Evolutionary conservation across 1,284 basidiomycete species (phyloP), one percentile per base, ranked within the genome.

Genomic region (Schizophyllum amplum): DNA sequence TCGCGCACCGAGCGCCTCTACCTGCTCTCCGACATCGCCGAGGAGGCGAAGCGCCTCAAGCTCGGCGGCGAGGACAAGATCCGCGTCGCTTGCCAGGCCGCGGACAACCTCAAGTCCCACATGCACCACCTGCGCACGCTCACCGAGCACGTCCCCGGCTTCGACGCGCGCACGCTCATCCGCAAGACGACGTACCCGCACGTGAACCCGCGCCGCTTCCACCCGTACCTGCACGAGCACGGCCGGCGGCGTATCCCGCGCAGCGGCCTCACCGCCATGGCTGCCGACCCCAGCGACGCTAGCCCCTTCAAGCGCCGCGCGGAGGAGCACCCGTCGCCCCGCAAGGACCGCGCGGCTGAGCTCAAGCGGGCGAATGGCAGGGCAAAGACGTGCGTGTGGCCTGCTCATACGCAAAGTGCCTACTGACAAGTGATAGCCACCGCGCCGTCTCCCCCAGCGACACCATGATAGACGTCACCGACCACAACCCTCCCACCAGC

Each of bases 41-140:
- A 98, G 60, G 95, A 98, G 71, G 93, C 94, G 0, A 77, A 82
- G 47, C 82, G 90, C 52, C 92, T 98, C 75, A 94, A 94, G 71
- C 84, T 95, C 59, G 97, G 97, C 47, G 93, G 92, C 50, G 97
- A 99, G 71, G 96, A 99, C 84, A 99, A 99, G 80, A 98, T 99
- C 69, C 84, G 95, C 66, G 94, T 98, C 58, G 94, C 94, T 9
- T 93, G 90, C 63, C 90, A 90, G 64, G 95, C 95, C 9, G 93
- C 94, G 55, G 96, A 99, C 73, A 91, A 84, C 72, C 81, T 96
- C 68, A 83, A 84, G 61, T 74, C 77, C 4, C 90, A 94, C 70
- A 78, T 82, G 57, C 69, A 72, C 55, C 87, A 94, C 67, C 84
- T 94, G 67, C 74, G 76, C 52, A 72, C 75, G 21, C 77, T 91